Conservation (phyloP, 257 asterid genomes). For the Misopates orontium region DNA sequence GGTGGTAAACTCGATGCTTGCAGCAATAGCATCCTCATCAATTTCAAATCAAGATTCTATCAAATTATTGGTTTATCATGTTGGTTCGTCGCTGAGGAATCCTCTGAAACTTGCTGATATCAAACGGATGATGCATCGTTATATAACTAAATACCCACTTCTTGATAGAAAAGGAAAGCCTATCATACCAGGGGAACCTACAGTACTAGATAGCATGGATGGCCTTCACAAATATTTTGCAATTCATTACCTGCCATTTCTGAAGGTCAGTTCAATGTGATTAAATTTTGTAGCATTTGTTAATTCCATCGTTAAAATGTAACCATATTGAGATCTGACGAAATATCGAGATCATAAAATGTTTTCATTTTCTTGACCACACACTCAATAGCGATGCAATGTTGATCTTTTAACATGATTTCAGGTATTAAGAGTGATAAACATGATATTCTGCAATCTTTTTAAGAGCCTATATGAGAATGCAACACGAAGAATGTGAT, state of each 20-base stretch:
- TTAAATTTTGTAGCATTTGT: not conserved
- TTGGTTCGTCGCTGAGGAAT: constrained; percentile 52
- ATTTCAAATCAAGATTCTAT: constrained; percentile 13
- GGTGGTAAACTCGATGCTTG: constrained; percentile 59
- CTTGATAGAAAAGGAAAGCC: constrained; percentile 34
- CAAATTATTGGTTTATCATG: constrained; percentile 40
- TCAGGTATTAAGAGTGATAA: constrained; percentile 43
- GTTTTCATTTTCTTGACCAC: not conserved
- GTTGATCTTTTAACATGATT: not conserved
- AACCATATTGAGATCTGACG: too few relatives aligned
- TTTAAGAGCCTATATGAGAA: constrained; percentile 32
- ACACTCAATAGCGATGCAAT: not conserved
- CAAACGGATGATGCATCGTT: constrained; percentile 25
- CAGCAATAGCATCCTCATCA: constrained; percentile 36
- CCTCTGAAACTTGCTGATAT: constrained; percentile 35
- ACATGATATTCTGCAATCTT: constrained; percentile 37
- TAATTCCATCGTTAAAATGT: too few relatives aligned
- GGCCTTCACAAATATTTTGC: constrained; percentile 51
- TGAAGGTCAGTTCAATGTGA: constrained; percentile 35
- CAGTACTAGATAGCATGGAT: constrained; percentile 38
- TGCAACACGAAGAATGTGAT: constrained; percentile 35
- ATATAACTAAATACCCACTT: constrained; percentile 45
- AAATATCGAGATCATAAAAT: too few relatives aligned
- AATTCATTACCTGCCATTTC: constrained; percentile 41
- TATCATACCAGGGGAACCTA: constrained; percentile 28